phyloP scores from a whole-genome alignment of 2,329 filamentous ascomycete genomes.

The Corinectria fuckeliana region DNA sequence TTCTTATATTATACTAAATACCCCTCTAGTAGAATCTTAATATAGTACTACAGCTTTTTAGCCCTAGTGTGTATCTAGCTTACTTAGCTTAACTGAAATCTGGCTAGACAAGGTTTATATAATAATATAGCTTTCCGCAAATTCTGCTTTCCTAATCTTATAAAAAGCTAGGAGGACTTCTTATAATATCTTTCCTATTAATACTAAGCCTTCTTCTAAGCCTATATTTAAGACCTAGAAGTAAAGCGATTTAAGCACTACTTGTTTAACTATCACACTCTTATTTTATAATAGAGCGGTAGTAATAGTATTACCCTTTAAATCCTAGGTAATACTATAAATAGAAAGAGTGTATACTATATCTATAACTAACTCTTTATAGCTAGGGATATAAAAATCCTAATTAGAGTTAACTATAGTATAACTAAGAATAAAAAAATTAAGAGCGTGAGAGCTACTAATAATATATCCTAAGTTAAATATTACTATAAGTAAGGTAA shows the following conservation, averaged over 20 bases:
- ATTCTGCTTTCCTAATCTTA: neutral
- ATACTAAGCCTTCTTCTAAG: neutral
- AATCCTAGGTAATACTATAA: conserved; percentile 9
- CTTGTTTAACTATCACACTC: neutral
- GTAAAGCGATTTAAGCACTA: neutral
- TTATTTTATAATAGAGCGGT: neutral
- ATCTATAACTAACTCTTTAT: conserved; percentile 18
- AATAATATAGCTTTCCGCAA: neutral
- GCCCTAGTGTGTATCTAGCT: neutral
- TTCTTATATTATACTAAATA: conserved; percentile 13
- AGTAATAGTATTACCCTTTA: neutral
- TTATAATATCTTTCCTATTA: neutral
- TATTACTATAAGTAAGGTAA: conserved; percentile 13
- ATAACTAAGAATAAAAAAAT: conserved; percentile 14
- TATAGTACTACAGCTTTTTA: neutral
- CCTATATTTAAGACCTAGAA: neutral
- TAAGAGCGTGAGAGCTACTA: conserved; percentile 12
- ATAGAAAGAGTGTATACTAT: conserved; percentile 7
- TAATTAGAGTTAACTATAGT: conserved; percentile 7
- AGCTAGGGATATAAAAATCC: conserved; percentile 23
- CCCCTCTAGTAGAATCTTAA: neutral
- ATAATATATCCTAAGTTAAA: conserved; percentile 18
- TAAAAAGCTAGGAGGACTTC: neutral
- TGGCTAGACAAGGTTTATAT: neutral
- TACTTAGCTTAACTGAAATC: neutral